Evolutionary conservation across 2,329 filamentous ascomycete species (phyloP), one percentile per base, ranked within the genome.

Genomic region (Cucurbitaria berberidis): DNA sequence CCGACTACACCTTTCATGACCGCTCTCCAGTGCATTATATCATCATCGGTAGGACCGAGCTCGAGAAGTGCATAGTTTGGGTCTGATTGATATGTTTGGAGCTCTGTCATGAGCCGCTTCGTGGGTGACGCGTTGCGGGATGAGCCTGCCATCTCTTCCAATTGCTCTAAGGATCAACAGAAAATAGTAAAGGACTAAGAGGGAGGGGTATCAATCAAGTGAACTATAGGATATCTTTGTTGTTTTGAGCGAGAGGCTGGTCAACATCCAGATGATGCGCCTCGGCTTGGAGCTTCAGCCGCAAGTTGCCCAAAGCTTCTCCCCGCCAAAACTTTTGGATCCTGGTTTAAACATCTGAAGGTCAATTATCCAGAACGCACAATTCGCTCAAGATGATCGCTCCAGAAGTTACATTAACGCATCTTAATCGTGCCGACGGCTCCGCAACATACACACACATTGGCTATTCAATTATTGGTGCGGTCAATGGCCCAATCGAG

Each of bases 401-500:
- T 22, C 68, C 70, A 10, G 59, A 69, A 59, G 68, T 71, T 27
- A 57, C 64, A 42, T 60, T 74, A 42, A 66, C 74, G 32, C 73
- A 77, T 52, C 81, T 96, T 2, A 81, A 85, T 54, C 88, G 87
- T 57, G 84, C 90, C 22, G 90, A 96, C 72, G 91, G 91, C 57
- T 96, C 91, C 42, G 89, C 89, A 10, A 88, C 86, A 9, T 92
- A 91, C 73, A 86, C 89, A 2, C 83, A 87, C 65, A 82, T 85
- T 51, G 90, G 91, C 43, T 96, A 92, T 76, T 88, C 87, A 39
- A 84, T 98, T 60, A 85, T 96, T 48, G 90, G 89, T 50, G 88
- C 91, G 13, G 91, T 96, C 62, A 98, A 96, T 76, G 95, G 93
- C 0, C 95, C 95, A 15, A 86, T 98, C 63, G 95, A 99, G 78